A percentile compares a stretch with the other conserved stretches of the same genome.
Evolutionary conservation across 2,329 filamentous ascomycete genomes (phyloP).

Genomic region (Alternaria viburni): DNA sequence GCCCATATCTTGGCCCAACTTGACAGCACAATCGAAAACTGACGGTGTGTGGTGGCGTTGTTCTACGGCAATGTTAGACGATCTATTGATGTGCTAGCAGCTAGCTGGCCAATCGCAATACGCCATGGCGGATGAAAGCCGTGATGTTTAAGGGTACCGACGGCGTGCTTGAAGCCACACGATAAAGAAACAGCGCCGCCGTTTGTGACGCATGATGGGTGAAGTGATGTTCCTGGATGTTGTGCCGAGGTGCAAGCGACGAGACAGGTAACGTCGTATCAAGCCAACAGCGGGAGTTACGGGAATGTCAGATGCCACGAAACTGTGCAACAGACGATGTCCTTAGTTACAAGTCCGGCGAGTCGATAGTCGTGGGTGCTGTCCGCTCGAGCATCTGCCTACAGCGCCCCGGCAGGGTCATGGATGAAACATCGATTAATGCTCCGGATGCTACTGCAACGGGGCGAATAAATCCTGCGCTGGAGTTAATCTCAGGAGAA

Average conservation of each 20-base stretch:
- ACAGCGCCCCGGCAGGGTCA: neutral
- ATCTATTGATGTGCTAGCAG: slow-evolving; percentile 22
- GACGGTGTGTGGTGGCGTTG: slow-evolving; percentile 15
- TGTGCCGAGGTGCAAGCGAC: slow-evolving; percentile 1
- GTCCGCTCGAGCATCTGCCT: neutral
- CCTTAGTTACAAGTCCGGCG: neutral
- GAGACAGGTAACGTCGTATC: slow-evolving; percentile 6
- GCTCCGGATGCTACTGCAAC: slow-evolving; percentile 1
- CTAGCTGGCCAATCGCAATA: slow-evolving; percentile 16
- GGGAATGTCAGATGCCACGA: slow-evolving; percentile 6
- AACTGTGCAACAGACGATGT: neutral
- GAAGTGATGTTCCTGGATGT: neutral
- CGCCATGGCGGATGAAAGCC: slow-evolving; percentile 10
- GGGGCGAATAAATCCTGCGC: neutral
- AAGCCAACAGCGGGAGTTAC: neutral
- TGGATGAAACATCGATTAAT: neutral
- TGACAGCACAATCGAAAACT: slow-evolving; percentile 10
- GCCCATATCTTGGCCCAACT: slow-evolving; percentile 5
- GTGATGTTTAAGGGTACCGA: slow-evolving; percentile 22
- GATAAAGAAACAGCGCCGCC: slow-evolving; percentile 11
- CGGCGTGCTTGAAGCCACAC: slow-evolving; percentile 16
- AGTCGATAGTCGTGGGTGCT: neutral
- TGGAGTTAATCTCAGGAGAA: slow-evolving; percentile 8
- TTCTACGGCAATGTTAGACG: slow-evolving; percentile 24
- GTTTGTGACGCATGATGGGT: slow-evolving; percentile 17